These are phyloP conservation scores for Thinopyrum obtusiflorum DNA, from an alignment of 202 grass and related monocot genomes.

Conservation along the genomic window DNA sequence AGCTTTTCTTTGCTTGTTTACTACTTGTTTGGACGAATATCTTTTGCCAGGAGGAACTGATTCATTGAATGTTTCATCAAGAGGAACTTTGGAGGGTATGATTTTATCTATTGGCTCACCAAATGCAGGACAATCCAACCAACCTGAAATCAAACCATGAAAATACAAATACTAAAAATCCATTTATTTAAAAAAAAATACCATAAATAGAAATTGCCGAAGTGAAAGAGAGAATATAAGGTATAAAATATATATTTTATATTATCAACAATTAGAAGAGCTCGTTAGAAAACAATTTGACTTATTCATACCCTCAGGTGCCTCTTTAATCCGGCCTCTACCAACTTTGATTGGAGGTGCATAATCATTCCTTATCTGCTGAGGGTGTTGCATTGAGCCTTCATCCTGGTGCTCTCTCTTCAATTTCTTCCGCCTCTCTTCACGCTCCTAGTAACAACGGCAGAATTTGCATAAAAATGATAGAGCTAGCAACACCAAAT, in stretches of 20 bases:
- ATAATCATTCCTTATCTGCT: conserved; percentile 61
- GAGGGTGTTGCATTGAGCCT: conserved; percentile 50
- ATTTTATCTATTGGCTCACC: conserved; percentile 88
- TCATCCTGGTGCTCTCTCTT: conserved; percentile 70
- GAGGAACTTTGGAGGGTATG: conserved; percentile 99
- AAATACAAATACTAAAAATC: conserved; percentile 12
- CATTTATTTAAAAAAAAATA: background rate
- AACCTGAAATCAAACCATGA: conserved; percentile 50
- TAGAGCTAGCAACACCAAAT: background rate
- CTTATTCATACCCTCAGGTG: conserved; percentile 66
- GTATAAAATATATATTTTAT: background rate
- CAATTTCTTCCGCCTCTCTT: conserved; percentile 71
- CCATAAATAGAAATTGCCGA: background rate
- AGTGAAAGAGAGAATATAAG: background rate
- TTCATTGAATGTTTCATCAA: conserved; percentile 94
- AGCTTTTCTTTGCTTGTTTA: conserved; percentile 86
- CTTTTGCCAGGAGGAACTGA: conserved; percentile 85
- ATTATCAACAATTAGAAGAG: background rate
- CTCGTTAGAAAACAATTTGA: background rate
- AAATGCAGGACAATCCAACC: conserved; percentile 90
- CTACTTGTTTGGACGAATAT: conserved; percentile 95
- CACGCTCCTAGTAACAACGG: conserved; percentile 63
- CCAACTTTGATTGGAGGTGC: conserved; percentile 48
- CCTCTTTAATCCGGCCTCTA: conserved; percentile 67
- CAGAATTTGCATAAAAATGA: conserved; percentile 9